Evolutionary conservation across 106 monocot species (phyloP), one percentile per base, ranked within the genome.

Genomic region (Allium cepa): DNA sequence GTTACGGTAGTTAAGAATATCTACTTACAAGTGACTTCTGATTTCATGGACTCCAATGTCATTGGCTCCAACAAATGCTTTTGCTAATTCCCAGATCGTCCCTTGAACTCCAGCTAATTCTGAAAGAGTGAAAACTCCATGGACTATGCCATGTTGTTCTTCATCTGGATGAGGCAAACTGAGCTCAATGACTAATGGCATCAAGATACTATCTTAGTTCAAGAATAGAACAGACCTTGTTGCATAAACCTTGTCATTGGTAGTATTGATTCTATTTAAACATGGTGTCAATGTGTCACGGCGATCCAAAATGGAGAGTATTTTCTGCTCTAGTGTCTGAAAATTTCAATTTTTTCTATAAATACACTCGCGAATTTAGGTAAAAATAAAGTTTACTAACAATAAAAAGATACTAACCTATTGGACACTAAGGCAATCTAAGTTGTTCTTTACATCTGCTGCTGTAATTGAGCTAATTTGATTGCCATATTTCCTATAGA

Each of bases 111-210:
- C 81, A 0, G 13, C 17, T 36, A 36, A 4, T 28, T 73, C 62
- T 4, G 82, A 73, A 14, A 85, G 85, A 0, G 76, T 70, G 84
- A 74, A 83, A 8, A 94, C 94, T 8, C 53, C 64, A 72, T 70
- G 90, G 22, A 79, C 49, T 4, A 67, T 79, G 13, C 79, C 84
- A 26, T 53, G 56, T n/a, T 51, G 57, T 15, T 76, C 69, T 9
- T 82, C 90, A 2, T 79, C 75, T 0, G 74, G 63, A 26, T 78
- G 66, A 0, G 87, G 90, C 59, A 86, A 67, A 82, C 87, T 84
- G 52, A 94, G 82, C 79, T 94, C 94, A 12, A 94, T 94, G 11
- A 80, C 85, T 10, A 94, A 8, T 0, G 94, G 90, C 75, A 71
- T 75, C 49, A 94, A 67, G 8, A 84, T 77, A 10, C 74, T 70